Base-by-base conservation (phyloP, 208 protist species). In the Angomonas deanei region DNA sequence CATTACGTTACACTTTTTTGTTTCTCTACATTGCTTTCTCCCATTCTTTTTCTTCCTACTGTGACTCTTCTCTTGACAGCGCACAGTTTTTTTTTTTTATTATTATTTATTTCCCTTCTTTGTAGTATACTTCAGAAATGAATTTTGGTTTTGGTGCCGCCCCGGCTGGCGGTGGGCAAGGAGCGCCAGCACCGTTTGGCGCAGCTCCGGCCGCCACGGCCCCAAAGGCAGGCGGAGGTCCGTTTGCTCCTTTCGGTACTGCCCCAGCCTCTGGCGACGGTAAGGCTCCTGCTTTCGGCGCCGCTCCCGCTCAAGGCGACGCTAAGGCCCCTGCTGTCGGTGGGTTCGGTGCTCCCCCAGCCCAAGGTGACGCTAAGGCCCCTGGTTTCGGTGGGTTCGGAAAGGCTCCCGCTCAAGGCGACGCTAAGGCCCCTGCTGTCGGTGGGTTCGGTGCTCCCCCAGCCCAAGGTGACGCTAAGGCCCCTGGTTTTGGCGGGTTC, bases 41-140 rank as follows among this genome's bases (percentile, higher is more conserved):
- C 19, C 55, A 11, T 24, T 58, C 34, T 68, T 61, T 53, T 67
- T 34, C 2, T 49, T 58, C 62, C 60, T 67, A 13, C n/a, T 39
- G 1, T 13, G 15, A 19, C 28, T 28, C 49, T 28, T 55, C 28
- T 55, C n/a, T 42, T 42, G 36, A 8, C 36, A 15, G 13, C 19
- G 11, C 46, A 5, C 46, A n/a, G 15, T 31, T 28, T 55, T 55
- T 28, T 55, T 55, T 55, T 55, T 30, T 28, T 55, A 30, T 24
- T 31, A 8, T 55, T 28, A 26, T 52, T 8, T 21, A 52, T 26
- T 52, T 27, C 19, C 8, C 19, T 52, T 24, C 5, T 52, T 23
- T 23, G 46, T 52, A 17, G 46, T 8, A 26, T 55, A 55, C 3
- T 11, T 10, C 13, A 28, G 23, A 32, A 31, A 28, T 32, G 19